Evolutionary conservation across 2,329 filamentous ascomycete genomes (phyloP).

Genomic region (Plenodomus tracheiphilus): DNA sequence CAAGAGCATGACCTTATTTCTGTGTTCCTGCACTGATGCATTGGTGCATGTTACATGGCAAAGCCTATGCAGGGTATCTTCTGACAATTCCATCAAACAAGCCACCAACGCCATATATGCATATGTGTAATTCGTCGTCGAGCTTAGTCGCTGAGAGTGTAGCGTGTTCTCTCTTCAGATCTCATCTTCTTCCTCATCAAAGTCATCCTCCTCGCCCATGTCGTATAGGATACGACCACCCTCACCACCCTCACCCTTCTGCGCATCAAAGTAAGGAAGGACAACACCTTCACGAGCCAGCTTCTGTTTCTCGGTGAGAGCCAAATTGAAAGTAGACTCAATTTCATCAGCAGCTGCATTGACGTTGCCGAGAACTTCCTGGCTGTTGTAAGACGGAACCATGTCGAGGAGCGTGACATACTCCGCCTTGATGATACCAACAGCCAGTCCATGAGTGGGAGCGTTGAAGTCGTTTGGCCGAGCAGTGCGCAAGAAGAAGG

Average conservation of each 20-base stretch:
- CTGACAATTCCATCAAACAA: neutral
- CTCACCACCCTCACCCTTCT: slow-evolving; percentile 75
- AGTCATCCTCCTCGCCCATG: slow-evolving; percentile 95
- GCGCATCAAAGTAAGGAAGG: slow-evolving; percentile 94
- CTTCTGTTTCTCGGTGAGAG: slow-evolving; percentile 87
- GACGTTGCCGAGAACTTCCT: slow-evolving; percentile 20
- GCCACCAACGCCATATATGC: neutral
- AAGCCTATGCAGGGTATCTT: slow-evolving; percentile 14
- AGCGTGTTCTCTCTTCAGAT: slow-evolving; percentile 54
- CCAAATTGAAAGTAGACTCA: slow-evolving; percentile 78
- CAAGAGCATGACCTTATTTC: neutral
- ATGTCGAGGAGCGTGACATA: slow-evolving; percentile 70
- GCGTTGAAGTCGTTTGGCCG: slow-evolving; percentile 19
- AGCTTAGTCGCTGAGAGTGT: neutral
- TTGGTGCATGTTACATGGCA: neutral
- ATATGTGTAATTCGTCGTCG: neutral
- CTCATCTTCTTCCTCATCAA: slow-evolving; percentile 95
- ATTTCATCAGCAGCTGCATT: slow-evolving; percentile 35
- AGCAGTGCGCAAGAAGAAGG: slow-evolving; percentile 55
- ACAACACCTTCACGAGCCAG: slow-evolving; percentile 86
- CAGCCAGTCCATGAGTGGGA: slow-evolving; percentile 10
- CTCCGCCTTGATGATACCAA: slow-evolving; percentile 51
- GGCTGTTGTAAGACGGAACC: slow-evolving; percentile 55
- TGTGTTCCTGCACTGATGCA: neutral
- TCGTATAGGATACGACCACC: slow-evolving; percentile 95